phyloP scores from a whole-genome alignment of 2,329 filamentous ascomycete genomes.

The Trichoderma gracile region DNA sequence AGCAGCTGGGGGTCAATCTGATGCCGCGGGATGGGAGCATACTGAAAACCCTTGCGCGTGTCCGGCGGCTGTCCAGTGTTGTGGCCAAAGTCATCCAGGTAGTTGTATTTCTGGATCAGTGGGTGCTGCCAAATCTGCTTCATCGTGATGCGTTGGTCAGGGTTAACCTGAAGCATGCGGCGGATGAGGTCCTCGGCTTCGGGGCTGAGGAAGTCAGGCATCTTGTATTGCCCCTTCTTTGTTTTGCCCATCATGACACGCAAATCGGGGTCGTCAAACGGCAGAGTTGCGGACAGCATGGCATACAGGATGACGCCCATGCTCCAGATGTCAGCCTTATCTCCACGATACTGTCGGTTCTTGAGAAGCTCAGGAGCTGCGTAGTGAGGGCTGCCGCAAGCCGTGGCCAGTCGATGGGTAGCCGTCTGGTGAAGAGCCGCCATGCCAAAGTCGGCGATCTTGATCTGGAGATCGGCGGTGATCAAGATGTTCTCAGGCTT shows the following conservation, averaged over 20 bases:
- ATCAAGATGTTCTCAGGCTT: constrained; percentile 97
- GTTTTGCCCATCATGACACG: constrained; percentile 62
- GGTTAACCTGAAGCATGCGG: constrained; percentile 76
- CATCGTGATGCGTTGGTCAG: constrained; percentile 76
- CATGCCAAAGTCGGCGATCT: constrained; percentile 98
- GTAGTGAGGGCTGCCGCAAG: constrained; percentile 95
- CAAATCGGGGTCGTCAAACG: constrained; percentile 72
- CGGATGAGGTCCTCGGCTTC: constrained; percentile 78
- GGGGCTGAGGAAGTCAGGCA: constrained; percentile 61
- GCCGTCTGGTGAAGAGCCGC: constrained; percentile 83
- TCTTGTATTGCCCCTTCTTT: constrained; percentile 59
- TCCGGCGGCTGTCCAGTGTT: constrained; percentile 55
- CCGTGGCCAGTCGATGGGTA: constrained; percentile 77
- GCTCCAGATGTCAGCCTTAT: constrained; percentile 92
- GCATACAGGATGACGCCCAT: constrained; percentile 88
- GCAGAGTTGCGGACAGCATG: constrained; percentile 78
- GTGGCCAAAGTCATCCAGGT: constrained; percentile 66
- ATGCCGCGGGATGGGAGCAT: constrained; percentile 57
- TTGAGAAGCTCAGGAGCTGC: constrained; percentile 89
- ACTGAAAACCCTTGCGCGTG: constrained; percentile 62
- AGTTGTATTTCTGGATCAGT: constrained; percentile 79
- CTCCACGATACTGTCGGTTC: constrained; percentile 75
- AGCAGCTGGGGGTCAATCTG: constrained; percentile 81
- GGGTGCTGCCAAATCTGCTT: constrained; percentile 83
- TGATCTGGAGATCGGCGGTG: constrained; percentile 73